A percentile compares a stretch with the other conserved stretches of the same genome.
phyloP scores from a whole-genome alignment of 805 yeast genomes.

The Pachysolen tannophilus region DNA sequence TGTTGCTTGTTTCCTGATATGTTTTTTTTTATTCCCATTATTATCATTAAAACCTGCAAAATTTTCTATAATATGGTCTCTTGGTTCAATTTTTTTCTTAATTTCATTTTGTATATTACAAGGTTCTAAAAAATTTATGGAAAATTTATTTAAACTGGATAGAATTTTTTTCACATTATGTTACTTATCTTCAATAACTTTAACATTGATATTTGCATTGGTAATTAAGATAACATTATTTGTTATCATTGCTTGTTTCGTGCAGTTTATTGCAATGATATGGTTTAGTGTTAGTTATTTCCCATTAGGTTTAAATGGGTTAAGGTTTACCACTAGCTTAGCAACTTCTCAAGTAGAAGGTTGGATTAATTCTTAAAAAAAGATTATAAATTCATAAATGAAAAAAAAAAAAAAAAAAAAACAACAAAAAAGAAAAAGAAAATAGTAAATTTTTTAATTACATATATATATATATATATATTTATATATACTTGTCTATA shows the following conservation, averaged over 20 bases:
- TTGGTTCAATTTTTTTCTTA: constrained; percentile 36
- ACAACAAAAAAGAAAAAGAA: too few species aligned
- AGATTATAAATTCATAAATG: too few species aligned
- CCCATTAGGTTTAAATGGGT: constrained; percentile 81
- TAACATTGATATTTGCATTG: constrained; percentile 66
- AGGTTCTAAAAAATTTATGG: constrained; percentile 71
- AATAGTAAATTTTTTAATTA: too few species aligned
- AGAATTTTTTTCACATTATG: constrained; percentile 67
- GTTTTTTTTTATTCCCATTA: constrained; percentile 35
- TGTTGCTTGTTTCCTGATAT: constrained; percentile 48
- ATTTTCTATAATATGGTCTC: constrained; percentile 39
- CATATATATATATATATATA: too few species aligned
- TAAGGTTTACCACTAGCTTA: constrained; percentile 45
- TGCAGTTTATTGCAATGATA: constrained; percentile 71
- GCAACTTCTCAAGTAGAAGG: constrained; percentile 25
- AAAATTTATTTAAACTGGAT: constrained; percentile 60
- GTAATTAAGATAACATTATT: constrained; percentile 55
- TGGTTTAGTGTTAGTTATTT: constrained; percentile 84
- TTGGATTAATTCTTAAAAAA: constrained; percentile 16
- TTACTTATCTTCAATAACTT: constrained; percentile 63
- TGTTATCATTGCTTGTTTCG: constrained; percentile 59
- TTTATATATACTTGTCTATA: too few species aligned
- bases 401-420: too few species aligned
- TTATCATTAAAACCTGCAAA: constrained; percentile 33
- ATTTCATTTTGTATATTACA: constrained; percentile 55